Base-by-base conservation (phyloP, 805 yeast genomes). In the Schwanniomyces sp. region DNA sequence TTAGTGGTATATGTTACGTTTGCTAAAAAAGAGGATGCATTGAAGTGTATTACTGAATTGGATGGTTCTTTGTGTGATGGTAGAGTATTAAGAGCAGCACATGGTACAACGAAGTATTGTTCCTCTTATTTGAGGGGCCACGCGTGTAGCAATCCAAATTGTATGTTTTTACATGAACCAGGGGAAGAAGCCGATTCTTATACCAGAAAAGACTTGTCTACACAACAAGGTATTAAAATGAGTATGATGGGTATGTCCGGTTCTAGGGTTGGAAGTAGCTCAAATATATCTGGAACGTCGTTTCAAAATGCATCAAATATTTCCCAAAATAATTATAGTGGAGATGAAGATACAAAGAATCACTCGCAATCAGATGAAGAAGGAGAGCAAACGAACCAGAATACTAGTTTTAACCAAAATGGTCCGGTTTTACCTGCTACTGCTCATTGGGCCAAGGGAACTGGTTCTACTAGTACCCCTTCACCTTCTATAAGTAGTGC, bases 121-220 rank as follows among this genome's bases (percentile, higher is more conserved):
- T 89, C 96, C n/a, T 86, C 96, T 3, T 94, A 94, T 63, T 73
- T 94, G 53, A 80, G 97, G 56, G 97, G 97, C 32, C 95, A 89
- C 64, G 86, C 94, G 8, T 94, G 99, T 71, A 99, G 96, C 50
- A 94, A 94, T 69, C 98, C 98, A 52, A 90, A 91, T 62, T 94
- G 99, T 78, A 94, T 94, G 99, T 94, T 94, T 61, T 77, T 94
- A 59, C 99, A 94, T 66, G 99, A 94, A 69, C 99, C 99, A 6
- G 99, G 99, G 49, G 99, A 94, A 74, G 99, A 94, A 67, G 98
- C 98, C 1, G 99, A 94, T 60, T 87, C 96, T 9, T 92, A 88
- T 70, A 89, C 96, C 25, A 84, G 97, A 67, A 91, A 88, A 61
- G 95, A 88, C 61, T 75, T 88, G 59, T 83, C 91, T 5, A 87